phyloP scores from a whole-genome alignment of 495 filamentous ascomycete species.

The Penicillium malachiteum region DNA sequence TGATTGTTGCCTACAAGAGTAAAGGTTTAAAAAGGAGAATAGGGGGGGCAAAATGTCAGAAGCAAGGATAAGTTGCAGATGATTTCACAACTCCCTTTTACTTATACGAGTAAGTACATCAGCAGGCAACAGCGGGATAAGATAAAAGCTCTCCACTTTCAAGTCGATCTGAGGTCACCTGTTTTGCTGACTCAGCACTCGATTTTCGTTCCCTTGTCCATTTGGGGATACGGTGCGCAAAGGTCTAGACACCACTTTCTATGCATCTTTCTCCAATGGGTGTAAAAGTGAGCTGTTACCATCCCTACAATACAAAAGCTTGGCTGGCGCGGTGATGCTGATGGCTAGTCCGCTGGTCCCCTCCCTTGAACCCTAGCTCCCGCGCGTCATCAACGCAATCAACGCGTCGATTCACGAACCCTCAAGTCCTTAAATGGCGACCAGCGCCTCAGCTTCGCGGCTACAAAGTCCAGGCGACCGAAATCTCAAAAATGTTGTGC shows the following conservation, averaged over 20 bases:
- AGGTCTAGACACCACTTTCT: no score
- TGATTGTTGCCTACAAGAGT: slow-evolving; percentile 15
- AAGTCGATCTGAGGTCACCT: slow-evolving; percentile 5
- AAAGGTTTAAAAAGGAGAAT: neutral
- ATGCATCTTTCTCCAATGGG: neutral
- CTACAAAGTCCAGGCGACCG: slow-evolving; percentile 47
- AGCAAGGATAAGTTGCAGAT: slow-evolving; percentile 5
- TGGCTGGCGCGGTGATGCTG: slow-evolving; percentile 13
- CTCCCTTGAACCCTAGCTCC: slow-evolving; percentile 9
- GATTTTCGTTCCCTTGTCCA: neutral
- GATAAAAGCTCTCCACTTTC: slow-evolving; percentile 15
- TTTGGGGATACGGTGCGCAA: no score
- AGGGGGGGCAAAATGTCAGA: neutral
- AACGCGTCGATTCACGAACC: neutral
- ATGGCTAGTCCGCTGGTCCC: slow-evolving; percentile 24
- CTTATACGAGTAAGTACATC: neutral
- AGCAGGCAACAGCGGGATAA: slow-evolving; percentile 24
- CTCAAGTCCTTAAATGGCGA: slow-evolving; percentile 26
- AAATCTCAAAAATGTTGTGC: slow-evolving; percentile 71
- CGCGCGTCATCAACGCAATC: neutral
- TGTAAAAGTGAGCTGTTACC: neutral
- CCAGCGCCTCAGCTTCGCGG: slow-evolving; percentile 24
- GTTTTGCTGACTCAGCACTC: slow-evolving; percentile 13
- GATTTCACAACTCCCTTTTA: neutral
- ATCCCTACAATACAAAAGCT: neutral